Evolutionary conservation across 2,329 filamentous ascomycete genomes (phyloP).

Genomic region (Fusarium continuum): DNA sequence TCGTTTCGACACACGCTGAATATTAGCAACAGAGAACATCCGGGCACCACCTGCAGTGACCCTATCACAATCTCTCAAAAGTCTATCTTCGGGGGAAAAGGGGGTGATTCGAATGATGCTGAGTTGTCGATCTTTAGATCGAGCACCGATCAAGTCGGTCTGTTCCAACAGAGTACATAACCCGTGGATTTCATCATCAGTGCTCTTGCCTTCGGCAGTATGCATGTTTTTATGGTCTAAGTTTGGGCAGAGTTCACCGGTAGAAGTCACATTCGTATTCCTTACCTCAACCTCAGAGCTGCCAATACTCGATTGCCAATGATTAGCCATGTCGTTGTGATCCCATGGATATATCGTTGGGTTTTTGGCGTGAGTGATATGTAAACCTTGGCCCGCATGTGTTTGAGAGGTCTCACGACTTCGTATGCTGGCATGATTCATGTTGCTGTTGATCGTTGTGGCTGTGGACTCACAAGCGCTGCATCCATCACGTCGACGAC

Average conservation of each 20-base stretch:
- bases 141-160: not conserved
- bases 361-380: not conserved
- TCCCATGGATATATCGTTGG: not conserved
- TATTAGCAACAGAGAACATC: constrained; percentile 11
- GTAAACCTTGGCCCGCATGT: not conserved
- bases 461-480: constrained; percentile 6
- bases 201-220: not conserved
- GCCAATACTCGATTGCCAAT: constrained; percentile 2
- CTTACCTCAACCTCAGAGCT: constrained; percentile 8
- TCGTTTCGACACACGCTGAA: constrained; percentile 19
- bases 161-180: constrained; percentile 22
- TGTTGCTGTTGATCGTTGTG: constrained; percentile 3
- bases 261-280: not conserved
- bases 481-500: constrained; percentile 37
- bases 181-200: not conserved
- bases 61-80: not conserved
- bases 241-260: not conserved
- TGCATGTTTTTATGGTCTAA: not conserved
- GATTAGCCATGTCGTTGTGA: not conserved
- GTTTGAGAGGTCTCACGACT: not conserved
- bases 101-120: constrained; percentile 33
- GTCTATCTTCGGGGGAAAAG: not conserved
- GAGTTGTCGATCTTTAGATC: constrained; percentile 8
- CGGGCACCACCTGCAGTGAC: not conserved
- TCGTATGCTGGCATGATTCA: not conserved